These are phyloP conservation scores for Ministeria vibrans DNA, from an alignment of 78 protist genomes.

Conservation along the genomic window DNA sequence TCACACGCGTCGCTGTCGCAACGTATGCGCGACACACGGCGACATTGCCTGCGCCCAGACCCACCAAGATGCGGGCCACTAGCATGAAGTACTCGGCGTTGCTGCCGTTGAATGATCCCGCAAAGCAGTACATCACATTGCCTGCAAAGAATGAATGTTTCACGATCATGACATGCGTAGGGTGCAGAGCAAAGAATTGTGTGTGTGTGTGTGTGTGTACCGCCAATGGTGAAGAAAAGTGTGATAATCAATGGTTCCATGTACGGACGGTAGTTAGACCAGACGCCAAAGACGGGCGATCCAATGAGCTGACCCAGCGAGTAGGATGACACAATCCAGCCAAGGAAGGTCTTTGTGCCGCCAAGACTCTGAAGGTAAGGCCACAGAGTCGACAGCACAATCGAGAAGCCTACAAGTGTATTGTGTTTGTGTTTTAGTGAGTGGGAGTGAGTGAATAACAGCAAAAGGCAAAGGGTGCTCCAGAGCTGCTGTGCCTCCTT, in stretches of 20 bases:
- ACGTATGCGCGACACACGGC: slow-evolving; percentile 37
- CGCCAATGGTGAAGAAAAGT: not conserved
- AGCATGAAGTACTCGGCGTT: slow-evolving; percentile 12
- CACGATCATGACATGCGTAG: no score
- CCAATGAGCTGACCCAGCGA: slow-evolving; percentile 36
- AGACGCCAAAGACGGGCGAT: slow-evolving; percentile 47
- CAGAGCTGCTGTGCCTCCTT: no score
- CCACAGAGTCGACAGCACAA: slow-evolving; percentile 28
- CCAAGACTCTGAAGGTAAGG: slow-evolving; percentile 7
- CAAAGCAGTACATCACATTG: slow-evolving; percentile 28
- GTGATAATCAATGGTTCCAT: slow-evolving; percentile 23
- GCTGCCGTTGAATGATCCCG: not conserved
- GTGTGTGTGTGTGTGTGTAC: no score
- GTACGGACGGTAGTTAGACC: slow-evolving; percentile 27
- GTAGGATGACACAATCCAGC: slow-evolving; percentile 22
- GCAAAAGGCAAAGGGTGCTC: no score
- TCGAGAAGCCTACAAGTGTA: no score
- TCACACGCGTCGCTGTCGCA: not conserved
- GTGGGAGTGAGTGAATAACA: no score
- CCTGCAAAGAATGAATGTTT: no score
- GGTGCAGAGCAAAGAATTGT: no score
- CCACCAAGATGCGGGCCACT: slow-evolving; percentile 31
- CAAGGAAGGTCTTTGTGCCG: slow-evolving; percentile 4
- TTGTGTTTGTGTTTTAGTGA: no score
- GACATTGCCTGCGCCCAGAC: slow-evolving; percentile 40